These are phyloP conservation scores for Eucalyptus cloeziana DNA, from an alignment of 345 rosid species.

Conservation along the genomic window DNA sequence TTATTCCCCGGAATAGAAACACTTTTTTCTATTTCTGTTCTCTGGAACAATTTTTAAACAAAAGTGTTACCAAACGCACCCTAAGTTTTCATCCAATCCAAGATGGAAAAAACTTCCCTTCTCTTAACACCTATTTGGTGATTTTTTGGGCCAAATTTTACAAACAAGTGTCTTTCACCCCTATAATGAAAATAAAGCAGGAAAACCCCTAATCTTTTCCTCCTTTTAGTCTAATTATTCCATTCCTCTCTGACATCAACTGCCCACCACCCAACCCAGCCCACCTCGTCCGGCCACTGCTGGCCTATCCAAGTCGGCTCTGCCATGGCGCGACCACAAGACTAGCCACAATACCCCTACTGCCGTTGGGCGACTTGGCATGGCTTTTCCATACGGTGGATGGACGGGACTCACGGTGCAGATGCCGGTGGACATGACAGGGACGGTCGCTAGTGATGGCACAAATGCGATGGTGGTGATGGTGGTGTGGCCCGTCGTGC, in stretches of 20 bases:
- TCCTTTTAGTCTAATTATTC: background rate
- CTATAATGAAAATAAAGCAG: no score
- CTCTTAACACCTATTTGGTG: background rate
- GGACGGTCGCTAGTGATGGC: background rate
- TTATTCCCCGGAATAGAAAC: no score
- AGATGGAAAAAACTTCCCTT: background rate
- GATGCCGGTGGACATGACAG: background rate
- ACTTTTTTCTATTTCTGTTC: no score
- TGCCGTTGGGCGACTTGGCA: background rate
- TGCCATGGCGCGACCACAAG: background rate
- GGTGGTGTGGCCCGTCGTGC: background rate
- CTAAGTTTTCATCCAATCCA: background rate
- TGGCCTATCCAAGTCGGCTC: background rate
- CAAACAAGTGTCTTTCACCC: background rate
- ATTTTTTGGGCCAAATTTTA: background rate
- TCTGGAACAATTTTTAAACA: no score
- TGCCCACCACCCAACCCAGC: background rate
- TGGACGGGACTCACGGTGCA: background rate
- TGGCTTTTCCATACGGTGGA: background rate
- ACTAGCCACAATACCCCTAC: background rate
- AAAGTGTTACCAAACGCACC: no score
- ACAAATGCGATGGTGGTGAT: background rate
- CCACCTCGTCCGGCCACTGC: background rate
- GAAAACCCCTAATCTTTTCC: no score
- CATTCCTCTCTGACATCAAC: background rate